These are phyloP conservation scores for Draba incana DNA, from an alignment of 345 rosid genomes.

Conservation along the genomic window DNA sequence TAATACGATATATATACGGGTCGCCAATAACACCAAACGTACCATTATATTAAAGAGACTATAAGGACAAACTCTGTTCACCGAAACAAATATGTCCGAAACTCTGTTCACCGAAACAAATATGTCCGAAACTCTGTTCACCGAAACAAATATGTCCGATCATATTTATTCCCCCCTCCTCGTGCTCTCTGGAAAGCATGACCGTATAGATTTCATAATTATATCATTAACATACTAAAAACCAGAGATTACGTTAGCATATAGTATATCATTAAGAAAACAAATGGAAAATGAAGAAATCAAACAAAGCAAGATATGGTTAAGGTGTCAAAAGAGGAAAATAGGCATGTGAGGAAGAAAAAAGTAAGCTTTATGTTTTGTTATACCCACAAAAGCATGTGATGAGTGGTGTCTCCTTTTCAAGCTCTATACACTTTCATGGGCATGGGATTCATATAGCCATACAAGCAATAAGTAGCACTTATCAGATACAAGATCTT, in stretches of 20 bases:
- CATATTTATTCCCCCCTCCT: neutral
- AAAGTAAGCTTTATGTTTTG: constrained; percentile 32
- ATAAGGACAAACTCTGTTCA: constrained; percentile 7
- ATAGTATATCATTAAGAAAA: neutral
- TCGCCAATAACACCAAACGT: constrained; percentile 2
- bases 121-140: neutral
- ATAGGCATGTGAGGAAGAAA: constrained; percentile 29
- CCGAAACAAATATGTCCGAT: neutral
- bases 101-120: neutral
- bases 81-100: neutral
- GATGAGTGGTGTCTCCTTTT: constrained; percentile 28
- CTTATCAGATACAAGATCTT: constrained; percentile 1
- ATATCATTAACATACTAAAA: neutral
- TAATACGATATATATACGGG: too few relatives aligned
- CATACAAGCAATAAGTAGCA: neutral
- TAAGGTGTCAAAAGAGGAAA: constrained; percentile 31
- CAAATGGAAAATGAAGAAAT: neutral
- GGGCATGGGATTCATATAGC: constrained; percentile 12
- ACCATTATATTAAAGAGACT: neutral
- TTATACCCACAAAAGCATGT: constrained; percentile 31
- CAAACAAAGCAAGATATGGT: constrained; percentile 3
- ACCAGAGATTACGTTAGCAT: constrained; percentile 7
- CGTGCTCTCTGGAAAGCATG: constrained; percentile 15
- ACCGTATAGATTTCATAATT: neutral
- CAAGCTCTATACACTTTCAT: constrained; percentile 11